Base-by-base conservation (phyloP, 1,284 basidiomycete genomes). In the Coniferiporia weirii region DNA sequence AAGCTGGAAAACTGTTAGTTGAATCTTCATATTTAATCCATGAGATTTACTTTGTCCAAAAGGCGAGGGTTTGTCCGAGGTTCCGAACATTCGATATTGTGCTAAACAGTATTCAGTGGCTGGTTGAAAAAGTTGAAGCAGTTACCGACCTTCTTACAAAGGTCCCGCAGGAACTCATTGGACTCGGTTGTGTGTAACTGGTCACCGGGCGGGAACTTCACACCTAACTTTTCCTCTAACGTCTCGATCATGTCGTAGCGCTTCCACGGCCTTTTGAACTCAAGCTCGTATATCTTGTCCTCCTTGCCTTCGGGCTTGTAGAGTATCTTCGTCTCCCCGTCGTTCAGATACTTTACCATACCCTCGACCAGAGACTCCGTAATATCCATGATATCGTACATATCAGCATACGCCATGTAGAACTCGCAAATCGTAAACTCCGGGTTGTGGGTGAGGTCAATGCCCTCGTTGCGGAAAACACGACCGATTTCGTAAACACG, bases 401-500 rank as follows among this genome's bases (percentile, higher is more conserved):
- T 97, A 75, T 99, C 96, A 64, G 96, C 96, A 70, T 98, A 99
- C 32, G 96, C 96, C 96, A 99, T 99, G 74, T 99, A 99, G 76
- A 99, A 99, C 78, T 99, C 96, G 82, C 96, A 99, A 75, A 98
- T 97, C 19, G 93, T 93, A 78, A 97, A 96, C 72, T 96, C 93
- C 64, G 95, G 94, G 75, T 97, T 97, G 74, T 97, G 95, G 27
- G 96, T 99, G 68, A 98, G 79, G 76, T 99, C 97, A 72, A 99
- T 99, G 55, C 95, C 92, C 73, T 99, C 97, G 75, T 99, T 99
- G 59, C 97, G 80, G 84, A 99, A 99, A 35, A 98, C 95, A 55
- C 96, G 87, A 6, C 96, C 97, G 64, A 99, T 98, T 76, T 99
- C 96, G 76, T 95, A 99, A 9, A 99, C 96, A 52, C 96, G 89